Percentiles rank a stretch among this genome's conserved stretches.
These are phyloP conservation scores for Aspergillus fumigatiaffinis DNA, from an alignment of 2,329 filamentous ascomycete species.

Conservation along the genomic window DNA sequence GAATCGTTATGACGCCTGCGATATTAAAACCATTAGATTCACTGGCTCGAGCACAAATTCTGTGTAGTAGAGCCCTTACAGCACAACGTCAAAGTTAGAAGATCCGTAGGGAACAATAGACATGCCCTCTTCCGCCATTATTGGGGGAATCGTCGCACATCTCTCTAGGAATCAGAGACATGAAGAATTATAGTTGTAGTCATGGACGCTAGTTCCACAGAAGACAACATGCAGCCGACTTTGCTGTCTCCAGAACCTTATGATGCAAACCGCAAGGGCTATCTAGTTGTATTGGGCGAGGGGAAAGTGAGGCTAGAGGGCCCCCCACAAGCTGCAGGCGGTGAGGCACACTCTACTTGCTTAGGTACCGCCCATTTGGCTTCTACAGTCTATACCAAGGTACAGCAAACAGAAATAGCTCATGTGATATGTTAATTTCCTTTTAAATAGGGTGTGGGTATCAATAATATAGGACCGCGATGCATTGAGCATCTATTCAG, in stretches of 20 bases:
- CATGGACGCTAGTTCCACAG: not conserved
- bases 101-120: slow-evolving; percentile 42
- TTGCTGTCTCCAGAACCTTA: not conserved
- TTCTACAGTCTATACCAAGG: not conserved
- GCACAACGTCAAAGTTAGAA: slow-evolving; percentile 42
- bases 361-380: not conserved
- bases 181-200: slow-evolving; percentile 2
- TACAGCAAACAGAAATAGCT: not conserved
- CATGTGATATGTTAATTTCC: slow-evolving; percentile 1
- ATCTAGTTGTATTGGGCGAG: slow-evolving; percentile 1
- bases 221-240: not conserved
- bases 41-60: not conserved
- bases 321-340: slow-evolving; percentile 20
- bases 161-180: slow-evolving; percentile 6
- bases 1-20: slow-evolving; percentile 84
- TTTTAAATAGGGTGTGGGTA: slow-evolving; percentile 15
- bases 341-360: slow-evolving; percentile 5
- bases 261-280: not conserved
- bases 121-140: slow-evolving; percentile 38
- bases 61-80: slow-evolving; percentile 31
- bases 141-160: slow-evolving; percentile 14
- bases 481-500: not conserved
- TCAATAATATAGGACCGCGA: slow-evolving; percentile 9
- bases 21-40: slow-evolving; percentile 12
- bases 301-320: slow-evolving; percentile 13